These are phyloP conservation scores for Fusarium oligoseptatum DNA, from an alignment of 2,329 filamentous ascomycete species.

Conservation along the genomic window DNA sequence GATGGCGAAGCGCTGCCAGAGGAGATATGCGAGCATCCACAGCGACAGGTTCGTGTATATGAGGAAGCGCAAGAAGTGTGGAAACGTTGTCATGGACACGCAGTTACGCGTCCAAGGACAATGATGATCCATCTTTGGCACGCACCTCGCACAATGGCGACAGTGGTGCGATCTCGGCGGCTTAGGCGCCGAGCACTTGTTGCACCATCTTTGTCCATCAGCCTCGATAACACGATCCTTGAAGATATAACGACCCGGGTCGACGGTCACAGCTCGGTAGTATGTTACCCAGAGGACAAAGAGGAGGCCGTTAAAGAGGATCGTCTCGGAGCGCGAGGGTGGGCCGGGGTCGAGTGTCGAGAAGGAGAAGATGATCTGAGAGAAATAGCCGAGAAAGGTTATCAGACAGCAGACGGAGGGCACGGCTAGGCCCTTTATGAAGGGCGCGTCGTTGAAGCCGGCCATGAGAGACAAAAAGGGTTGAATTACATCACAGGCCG, in stretches of 20 bases:
- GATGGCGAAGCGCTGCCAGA: slow-evolving; percentile 69
- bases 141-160: slow-evolving; percentile 78
- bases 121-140: slow-evolving; percentile 88
- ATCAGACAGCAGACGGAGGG: slow-evolving; percentile 77
- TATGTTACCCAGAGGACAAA: slow-evolving; percentile 77
- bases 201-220: slow-evolving; percentile 72
- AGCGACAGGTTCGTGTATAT: slow-evolving; percentile 76
- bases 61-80: slow-evolving; percentile 85
- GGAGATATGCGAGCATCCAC: slow-evolving; percentile 70
- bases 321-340: slow-evolving; percentile 67
- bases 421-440: slow-evolving; percentile 72
- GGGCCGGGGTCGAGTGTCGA: slow-evolving; percentile 70
- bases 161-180: slow-evolving; percentile 87
- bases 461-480: slow-evolving; percentile 50
- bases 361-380: slow-evolving; percentile 77
- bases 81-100: slow-evolving; percentile 84
- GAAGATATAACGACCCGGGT: slow-evolving; percentile 69
- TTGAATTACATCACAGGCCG: slow-evolving; percentile 22
- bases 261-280: slow-evolving; percentile 68
- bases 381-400: slow-evolving; percentile 76
- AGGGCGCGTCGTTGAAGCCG: slow-evolving; percentile 57
- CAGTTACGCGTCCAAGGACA: slow-evolving; percentile 89
- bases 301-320: slow-evolving; percentile 76
- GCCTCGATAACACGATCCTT: slow-evolving; percentile 52
- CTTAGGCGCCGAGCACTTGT: slow-evolving; percentile 80